A percentile compares a stretch with the other conserved stretches of the same genome.
These are phyloP conservation scores for Monosporozyma servazzii DNA, from an alignment of 805 yeast genomes.

Conservation along the genomic window DNA sequence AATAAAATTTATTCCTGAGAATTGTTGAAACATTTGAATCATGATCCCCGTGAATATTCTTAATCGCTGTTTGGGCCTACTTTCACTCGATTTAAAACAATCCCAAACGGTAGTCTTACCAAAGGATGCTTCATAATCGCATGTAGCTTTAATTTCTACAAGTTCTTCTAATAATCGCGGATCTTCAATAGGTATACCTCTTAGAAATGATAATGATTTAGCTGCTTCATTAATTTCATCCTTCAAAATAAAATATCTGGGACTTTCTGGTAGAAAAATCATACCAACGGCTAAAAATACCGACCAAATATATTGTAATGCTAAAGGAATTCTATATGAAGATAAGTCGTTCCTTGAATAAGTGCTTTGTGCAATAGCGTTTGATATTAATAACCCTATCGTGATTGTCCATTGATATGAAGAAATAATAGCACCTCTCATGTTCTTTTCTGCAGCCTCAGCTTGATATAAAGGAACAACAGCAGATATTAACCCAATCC, in stretches of 20 bases:
- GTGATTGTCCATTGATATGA: constrained; percentile 87
- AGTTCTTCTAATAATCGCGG: constrained; percentile 59
- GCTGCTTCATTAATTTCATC: constrained; percentile 65
- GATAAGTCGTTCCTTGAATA: constrained; percentile 44
- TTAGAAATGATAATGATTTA: constrained; percentile 48
- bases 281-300: constrained; percentile 53
- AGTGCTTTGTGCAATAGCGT: constrained; percentile 75
- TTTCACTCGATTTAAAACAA: constrained; percentile 48
- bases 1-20: constrained; percentile 83
- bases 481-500: constrained; percentile 69
- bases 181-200: constrained; percentile 59
- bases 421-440: constrained; percentile 73
- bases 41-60: constrained; percentile 57
- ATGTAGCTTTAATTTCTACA: constrained; percentile 66
- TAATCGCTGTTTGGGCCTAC: constrained; percentile 46
- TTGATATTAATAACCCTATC: constrained; percentile 69
- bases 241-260: constrained; percentile 70
- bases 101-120: constrained; percentile 43
- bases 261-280: constrained; percentile 78
- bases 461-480: constrained; percentile 79
- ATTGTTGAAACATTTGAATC: constrained; percentile 76
- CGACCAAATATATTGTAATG: constrained; percentile 69
- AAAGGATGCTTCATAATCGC: constrained; percentile 57
- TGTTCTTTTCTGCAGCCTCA: constrained; percentile 75
- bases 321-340: constrained; percentile 66